Evolutionary conservation across 2,329 filamentous ascomycete species (phyloP).

Genomic region (Dactylonectria macrodidyma): DNA sequence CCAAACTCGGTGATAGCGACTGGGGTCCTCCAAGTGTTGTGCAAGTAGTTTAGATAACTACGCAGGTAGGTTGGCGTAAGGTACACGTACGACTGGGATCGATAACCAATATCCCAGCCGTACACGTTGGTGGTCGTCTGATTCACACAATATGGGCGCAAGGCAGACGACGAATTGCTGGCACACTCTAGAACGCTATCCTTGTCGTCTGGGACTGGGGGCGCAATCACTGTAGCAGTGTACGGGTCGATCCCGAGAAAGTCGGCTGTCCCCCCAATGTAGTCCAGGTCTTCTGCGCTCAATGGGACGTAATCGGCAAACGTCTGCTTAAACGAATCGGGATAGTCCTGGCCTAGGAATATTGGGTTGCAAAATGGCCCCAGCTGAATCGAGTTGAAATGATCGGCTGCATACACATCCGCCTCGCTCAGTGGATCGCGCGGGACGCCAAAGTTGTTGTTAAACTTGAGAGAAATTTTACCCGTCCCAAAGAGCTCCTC

Average conservation of each 20-base stretch:
- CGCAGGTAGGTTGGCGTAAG: slow-evolving; percentile 72
- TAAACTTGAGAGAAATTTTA: slow-evolving; percentile 65
- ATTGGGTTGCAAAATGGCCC: slow-evolving; percentile 68
- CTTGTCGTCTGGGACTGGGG: slow-evolving; percentile 52
- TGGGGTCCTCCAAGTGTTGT: slow-evolving; percentile 69
- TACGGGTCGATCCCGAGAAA: slow-evolving; percentile 72
- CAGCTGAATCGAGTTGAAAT: slow-evolving; percentile 64
- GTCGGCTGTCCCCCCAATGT: slow-evolving; percentile 67
- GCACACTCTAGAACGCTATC: slow-evolving; percentile 64
- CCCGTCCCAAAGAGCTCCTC: slow-evolving; percentile 66
- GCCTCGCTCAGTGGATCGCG: slow-evolving; percentile 55
- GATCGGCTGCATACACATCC: slow-evolving; percentile 62
- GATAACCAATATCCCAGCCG: slow-evolving; percentile 73
- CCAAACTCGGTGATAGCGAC: slow-evolving; percentile 70
- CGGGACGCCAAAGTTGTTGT: slow-evolving; percentile 66
- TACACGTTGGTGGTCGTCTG: slow-evolving; percentile 61
- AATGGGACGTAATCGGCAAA: slow-evolving; percentile 62
- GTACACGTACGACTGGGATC: slow-evolving; percentile 70
- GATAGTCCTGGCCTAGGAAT: slow-evolving; percentile 66
- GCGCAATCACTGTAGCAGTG: slow-evolving; percentile 68
- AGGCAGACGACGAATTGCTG: slow-evolving; percentile 58
- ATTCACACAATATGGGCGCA: slow-evolving; percentile 68
- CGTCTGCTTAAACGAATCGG: slow-evolving; percentile 61
- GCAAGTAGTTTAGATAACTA: slow-evolving; percentile 69
- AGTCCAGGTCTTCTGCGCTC: slow-evolving; percentile 62